phyloP scores from a whole-genome alignment of 108 stramenopile genomes.

The Cyclotella atomus region DNA sequence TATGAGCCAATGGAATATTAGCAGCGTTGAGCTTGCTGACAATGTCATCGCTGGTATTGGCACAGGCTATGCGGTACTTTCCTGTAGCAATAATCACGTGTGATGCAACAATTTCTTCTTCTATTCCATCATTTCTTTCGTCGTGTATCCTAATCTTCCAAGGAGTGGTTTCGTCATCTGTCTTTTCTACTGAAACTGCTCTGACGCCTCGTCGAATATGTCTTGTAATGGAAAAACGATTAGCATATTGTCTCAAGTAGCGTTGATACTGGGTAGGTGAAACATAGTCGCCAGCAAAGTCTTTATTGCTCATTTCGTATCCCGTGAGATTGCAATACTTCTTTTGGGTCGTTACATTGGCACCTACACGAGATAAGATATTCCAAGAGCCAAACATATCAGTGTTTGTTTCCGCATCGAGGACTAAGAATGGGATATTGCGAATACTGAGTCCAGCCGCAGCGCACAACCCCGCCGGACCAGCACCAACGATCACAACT shows the following conservation, averaged over 20 bases:
- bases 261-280: slow-evolving; percentile 51
- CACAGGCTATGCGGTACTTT: slow-evolving; percentile 45
- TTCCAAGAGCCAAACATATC: slow-evolving; percentile 52
- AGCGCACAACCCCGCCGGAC: slow-evolving; percentile 44
- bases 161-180: slow-evolving; percentile 25
- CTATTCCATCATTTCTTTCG: not conserved
- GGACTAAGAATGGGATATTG: slow-evolving; percentile 35
- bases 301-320: slow-evolving; percentile 36
- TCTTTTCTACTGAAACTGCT: slow-evolving; percentile 45
- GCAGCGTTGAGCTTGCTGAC: slow-evolving; percentile 20
- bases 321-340: slow-evolving; percentile 59
- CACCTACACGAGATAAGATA: slow-evolving; percentile 33
- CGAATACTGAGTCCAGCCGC: slow-evolving; percentile 40
- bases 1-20: slow-evolving; percentile 36
- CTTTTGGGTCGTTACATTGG: slow-evolving; percentile 57
- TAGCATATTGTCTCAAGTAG: slow-evolving; percentile 45
- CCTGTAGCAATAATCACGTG: slow-evolving; percentile 57
- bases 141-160: slow-evolving; percentile 35
- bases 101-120: slow-evolving; percentile 33
- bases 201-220: slow-evolving; percentile 46
- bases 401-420: slow-evolving; percentile 41
- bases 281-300: slow-evolving; percentile 43
- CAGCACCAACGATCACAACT: slow-evolving; percentile 56
- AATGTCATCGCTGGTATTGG: slow-evolving; percentile 44
- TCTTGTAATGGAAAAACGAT: slow-evolving; percentile 39